Percentiles rank a stretch among this genome's conserved stretches.
Conservation (phyloP, 768 basidiomycete genomes). For the Kwoniella bestiolae region DNA sequence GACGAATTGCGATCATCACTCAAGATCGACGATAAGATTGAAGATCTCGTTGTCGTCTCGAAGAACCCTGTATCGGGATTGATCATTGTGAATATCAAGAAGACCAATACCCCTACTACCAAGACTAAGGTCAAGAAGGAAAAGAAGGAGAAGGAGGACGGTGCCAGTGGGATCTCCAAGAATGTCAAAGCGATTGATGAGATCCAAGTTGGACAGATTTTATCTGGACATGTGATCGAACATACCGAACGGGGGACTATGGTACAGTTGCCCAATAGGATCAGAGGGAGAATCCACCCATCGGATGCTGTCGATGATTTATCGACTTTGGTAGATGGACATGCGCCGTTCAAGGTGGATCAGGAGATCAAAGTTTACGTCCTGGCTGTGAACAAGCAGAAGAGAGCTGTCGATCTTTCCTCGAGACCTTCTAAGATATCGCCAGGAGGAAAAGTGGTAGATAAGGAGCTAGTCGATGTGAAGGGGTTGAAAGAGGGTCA, state of each 20-base stretch:
- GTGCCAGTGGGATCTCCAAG: conserved; percentile 15
- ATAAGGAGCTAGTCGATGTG: conserved; percentile 70
- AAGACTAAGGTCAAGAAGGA: conserved; percentile 34
- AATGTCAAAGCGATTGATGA: conserved; percentile 66
- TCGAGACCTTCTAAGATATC: conserved; percentile 74
- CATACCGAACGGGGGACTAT: conserved; percentile 74
- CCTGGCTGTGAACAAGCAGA: conserved; percentile 68
- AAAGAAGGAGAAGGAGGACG: conserved; percentile 15
- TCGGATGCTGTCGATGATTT: conserved; percentile 84
- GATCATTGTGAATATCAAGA: conserved; percentile 64
- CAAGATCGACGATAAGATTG: conserved; percentile 70
- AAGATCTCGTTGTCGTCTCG: conserved; percentile 83
- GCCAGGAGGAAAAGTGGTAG: conserved; percentile 62
- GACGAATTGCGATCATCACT: conserved; percentile 69
- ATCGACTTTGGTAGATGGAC: conserved; percentile 56
- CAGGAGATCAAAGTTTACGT: conserved; percentile 73
- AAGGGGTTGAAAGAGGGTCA: conserved; percentile 72
- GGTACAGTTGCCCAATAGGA: conserved; percentile 72
- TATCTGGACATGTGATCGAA: conserved; percentile 78
- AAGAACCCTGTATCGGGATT: conserved; percentile 83
- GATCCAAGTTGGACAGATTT: conserved; percentile 71
- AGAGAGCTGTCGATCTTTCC: conserved; percentile 76
- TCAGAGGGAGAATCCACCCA: conserved; percentile 78
- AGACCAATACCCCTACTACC: conserved; percentile 6
- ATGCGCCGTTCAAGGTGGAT: conserved; percentile 63